Base-by-base conservation (phyloP, 108 stramenopile species). In the Aurantiochytrium sp. region DNA sequence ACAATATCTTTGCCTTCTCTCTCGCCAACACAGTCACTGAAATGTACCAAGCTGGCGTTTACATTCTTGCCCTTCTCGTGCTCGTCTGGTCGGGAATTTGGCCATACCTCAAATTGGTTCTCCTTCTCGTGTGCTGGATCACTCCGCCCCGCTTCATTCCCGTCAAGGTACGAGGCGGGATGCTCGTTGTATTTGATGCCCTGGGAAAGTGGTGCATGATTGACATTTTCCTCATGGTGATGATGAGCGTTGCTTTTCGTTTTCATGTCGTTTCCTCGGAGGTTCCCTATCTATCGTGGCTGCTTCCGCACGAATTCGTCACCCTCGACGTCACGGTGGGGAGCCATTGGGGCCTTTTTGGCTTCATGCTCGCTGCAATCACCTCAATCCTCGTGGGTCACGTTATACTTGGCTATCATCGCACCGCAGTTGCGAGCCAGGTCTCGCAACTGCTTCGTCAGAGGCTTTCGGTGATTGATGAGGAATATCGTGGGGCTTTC, bases 201-300 rank as follows among this genome's bases (percentile, higher is more conserved):
- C 89, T 98, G 5, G 96, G 97, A 42, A 97, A 97, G 92, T 98
- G 96, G 91, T 95, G 96, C 21, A 92, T 98, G 60, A 95, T 98
- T 23, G 97, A 98, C 92, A 94, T 95, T 5, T 98, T 94, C 89
- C 96, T 98, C 0, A 88, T 97, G 71, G 95, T 97, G 21, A 91
- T 98, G 28, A 95, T 98, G 95, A 89, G 97, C 90, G 95, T 96
- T 12, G 95, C 96, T 14, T 98, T 98, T 88, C 95, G 95, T 69
- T 96, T 96, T 60, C 93, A 96, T 53, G 87, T 97, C 60, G 95
- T 93, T 28, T 96, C 25, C 59, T 89, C n/a, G 88, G 89, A 44
- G 90, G 49, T 58, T 87, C 88, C 23, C 14, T 96, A 44, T 94
- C 96, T 89, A 93, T 95, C n/a, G 95, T 92, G 72, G 95, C 95